A percentile compares a stretch with the other conserved stretches of the same genome.
Conservation (phyloP, 345 rosid species). For the Lepidium aucheri region DNA sequence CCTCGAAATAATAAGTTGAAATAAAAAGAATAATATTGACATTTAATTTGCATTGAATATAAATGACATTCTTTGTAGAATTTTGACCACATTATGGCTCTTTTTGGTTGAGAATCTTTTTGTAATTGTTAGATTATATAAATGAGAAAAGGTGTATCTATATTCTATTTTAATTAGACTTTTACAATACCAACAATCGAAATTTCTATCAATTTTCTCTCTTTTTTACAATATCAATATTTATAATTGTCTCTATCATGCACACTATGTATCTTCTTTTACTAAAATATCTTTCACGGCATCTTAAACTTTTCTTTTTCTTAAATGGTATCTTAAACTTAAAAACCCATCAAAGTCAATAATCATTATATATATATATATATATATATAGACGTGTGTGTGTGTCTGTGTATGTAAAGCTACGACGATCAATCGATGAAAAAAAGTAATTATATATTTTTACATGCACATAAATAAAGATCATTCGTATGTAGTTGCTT, state of each 20-base stretch:
- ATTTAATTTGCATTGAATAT: too few species aligned
- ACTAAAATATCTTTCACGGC: not conserved
- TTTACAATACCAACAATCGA: not conserved
- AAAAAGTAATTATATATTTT: not conserved
- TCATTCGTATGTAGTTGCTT: constrained; percentile 23
- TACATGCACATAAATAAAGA: constrained; percentile 7
- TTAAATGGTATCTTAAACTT: not conserved
- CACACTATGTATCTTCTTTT: not conserved
- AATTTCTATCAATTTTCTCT: not conserved
- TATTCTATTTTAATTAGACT: not conserved
- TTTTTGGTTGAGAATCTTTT: too few species aligned
- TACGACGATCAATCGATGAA: not conserved
- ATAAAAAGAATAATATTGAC: too few species aligned
- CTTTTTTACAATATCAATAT: not conserved
- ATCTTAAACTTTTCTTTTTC: not conserved
- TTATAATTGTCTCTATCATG: not conserved
- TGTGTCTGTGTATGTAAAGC: too few species aligned
- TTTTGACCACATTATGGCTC: too few species aligned
- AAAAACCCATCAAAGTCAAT: not conserved
- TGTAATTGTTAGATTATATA: too few species aligned
- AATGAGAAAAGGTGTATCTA: too few species aligned
- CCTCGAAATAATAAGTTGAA: too few species aligned
- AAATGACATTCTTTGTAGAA: too few species aligned
- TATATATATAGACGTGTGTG: too few species aligned
- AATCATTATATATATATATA: not conserved